Conservation (phyloP, 192 early-diverging fungal species). For the Coemansia umbellata region DNA sequence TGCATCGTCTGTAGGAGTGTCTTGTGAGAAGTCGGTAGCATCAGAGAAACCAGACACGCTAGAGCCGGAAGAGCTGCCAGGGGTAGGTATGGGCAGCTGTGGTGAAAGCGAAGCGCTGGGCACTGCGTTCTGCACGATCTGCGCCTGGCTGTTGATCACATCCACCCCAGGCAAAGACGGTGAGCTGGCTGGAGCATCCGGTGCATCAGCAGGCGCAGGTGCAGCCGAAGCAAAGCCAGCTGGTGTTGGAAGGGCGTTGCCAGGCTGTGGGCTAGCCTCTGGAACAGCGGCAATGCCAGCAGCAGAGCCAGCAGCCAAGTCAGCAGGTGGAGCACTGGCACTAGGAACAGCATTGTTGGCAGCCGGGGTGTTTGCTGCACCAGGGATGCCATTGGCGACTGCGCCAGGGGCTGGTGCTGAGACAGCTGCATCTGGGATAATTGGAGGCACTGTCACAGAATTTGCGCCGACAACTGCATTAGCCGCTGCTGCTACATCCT, state of each 20-base stretch:
- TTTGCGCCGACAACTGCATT: neutral
- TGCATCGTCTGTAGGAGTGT: too few relatives aligned
- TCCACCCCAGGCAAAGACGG: neutral
- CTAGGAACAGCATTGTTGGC: neutral
- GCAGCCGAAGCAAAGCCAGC: neutral
- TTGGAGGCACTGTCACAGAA: too few relatives aligned
- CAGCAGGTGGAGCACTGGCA: neutral
- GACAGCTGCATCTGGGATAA: neutral
- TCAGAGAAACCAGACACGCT: too few relatives aligned
- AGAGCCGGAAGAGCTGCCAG: too few relatives aligned
- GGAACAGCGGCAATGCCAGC: neutral
- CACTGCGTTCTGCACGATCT: neutral
- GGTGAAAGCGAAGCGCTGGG: too few relatives aligned
- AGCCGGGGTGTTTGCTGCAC: neutral
- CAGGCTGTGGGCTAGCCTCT: neutral
- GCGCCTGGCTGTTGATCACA: conserved; percentile 1
- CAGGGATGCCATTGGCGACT: neutral
- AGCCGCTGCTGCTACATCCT: conserved; percentile 3
- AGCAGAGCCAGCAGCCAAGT: neutral
- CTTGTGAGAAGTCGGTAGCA: too few relatives aligned
- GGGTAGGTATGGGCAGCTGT: too few relatives aligned
- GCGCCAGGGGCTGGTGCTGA: conserved; percentile 5
- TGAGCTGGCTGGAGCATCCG: neutral
- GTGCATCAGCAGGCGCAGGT: too few relatives aligned
- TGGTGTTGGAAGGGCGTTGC: neutral